These are phyloP conservation scores for Neonectria magnoliae DNA, from an alignment of 2,329 filamentous ascomycete species.

Conservation along the genomic window DNA sequence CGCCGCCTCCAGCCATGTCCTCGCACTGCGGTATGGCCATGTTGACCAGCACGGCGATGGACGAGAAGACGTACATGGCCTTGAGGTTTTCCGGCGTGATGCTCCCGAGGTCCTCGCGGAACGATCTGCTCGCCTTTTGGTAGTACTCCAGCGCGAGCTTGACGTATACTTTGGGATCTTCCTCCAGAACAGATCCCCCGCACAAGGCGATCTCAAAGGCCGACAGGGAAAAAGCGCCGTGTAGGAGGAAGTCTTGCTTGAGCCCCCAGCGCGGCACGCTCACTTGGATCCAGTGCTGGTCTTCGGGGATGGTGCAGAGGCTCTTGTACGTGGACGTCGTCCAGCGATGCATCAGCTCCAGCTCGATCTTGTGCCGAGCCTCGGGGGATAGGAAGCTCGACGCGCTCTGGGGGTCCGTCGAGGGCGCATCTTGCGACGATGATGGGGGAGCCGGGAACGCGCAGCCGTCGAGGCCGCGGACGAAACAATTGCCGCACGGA, in stretches of 20 bases:
- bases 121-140: slow-evolving; percentile 35
- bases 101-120: slow-evolving; percentile 33
- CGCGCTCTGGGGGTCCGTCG: slow-evolving; percentile 11
- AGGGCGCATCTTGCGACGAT: slow-evolving; percentile 2
- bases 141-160: slow-evolving; percentile 40
- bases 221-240: slow-evolving; percentile 46
- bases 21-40: slow-evolving; percentile 39
- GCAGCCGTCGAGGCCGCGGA: slow-evolving; percentile 39
- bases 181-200: slow-evolving; percentile 24
- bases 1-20: slow-evolving; percentile 14
- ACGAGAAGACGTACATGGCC: slow-evolving; percentile 38
- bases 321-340: slow-evolving; percentile 56
- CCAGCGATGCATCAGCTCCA: slow-evolving; percentile 64
- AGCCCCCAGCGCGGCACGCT: slow-evolving; percentile 49
- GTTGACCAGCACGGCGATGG: slow-evolving; percentile 36
- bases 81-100: slow-evolving; percentile 35
- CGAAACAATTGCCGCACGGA: slow-evolving; percentile 47
- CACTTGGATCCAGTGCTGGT: slow-evolving; percentile 47
- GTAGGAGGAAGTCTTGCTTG: slow-evolving; percentile 52
- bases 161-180: slow-evolving; percentile 34
- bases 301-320: slow-evolving; percentile 51
- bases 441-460: slow-evolving; percentile 21
- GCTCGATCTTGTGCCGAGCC: slow-evolving; percentile 48
- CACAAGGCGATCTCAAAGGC: slow-evolving; percentile 38
- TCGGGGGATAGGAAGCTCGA: slow-evolving; percentile 25